phyloP scores from a whole-genome alignment of 2,329 filamentous ascomycete genomes.

The Aaosphaeria pasadenensis region DNA sequence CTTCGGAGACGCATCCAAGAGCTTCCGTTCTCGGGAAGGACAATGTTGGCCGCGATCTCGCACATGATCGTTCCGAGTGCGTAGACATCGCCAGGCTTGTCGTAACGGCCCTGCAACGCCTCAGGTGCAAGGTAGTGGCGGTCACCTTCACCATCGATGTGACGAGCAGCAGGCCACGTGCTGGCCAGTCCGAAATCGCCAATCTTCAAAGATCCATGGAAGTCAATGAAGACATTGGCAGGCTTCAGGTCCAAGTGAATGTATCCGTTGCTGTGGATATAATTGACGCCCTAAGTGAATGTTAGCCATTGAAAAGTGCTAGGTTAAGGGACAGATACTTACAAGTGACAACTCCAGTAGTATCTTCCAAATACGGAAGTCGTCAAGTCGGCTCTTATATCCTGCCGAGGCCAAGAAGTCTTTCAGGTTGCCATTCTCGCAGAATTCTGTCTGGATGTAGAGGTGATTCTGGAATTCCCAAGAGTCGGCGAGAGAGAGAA shows the following conservation, averaged over 20 bases:
- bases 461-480: slow-evolving; percentile 86
- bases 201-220: slow-evolving; percentile 79
- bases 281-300: slow-evolving; percentile 70
- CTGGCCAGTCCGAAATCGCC: slow-evolving; percentile 84
- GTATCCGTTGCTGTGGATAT: slow-evolving; percentile 85
- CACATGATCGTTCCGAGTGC: slow-evolving; percentile 91
- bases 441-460: slow-evolving; percentile 97
- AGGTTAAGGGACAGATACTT: slow-evolving; percentile 38
- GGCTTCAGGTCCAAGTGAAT: slow-evolving; percentile 85
- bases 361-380: slow-evolving; percentile 99
- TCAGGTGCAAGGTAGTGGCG: slow-evolving; percentile 95
- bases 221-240: slow-evolving; percentile 78
- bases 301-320: slow-evolving; percentile 16
- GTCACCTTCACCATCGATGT: slow-evolving; percentile 88
- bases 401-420: slow-evolving; percentile 81
- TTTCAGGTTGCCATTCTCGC: slow-evolving; percentile 88
- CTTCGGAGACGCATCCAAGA: slow-evolving; percentile 88
- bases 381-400: slow-evolving; percentile 81
- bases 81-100: slow-evolving; percentile 91
- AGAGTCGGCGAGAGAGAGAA: slow-evolving; percentile 77
- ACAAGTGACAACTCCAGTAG: slow-evolving; percentile 81
- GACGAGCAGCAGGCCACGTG: slow-evolving; percentile 69
- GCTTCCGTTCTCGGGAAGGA: slow-evolving; percentile 86
- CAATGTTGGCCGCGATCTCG: slow-evolving; percentile 90
- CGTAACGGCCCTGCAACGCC: slow-evolving; percentile 79